Evolutionary conservation across 2,329 filamentous ascomycete species (phyloP).

Genomic region (Exophiala mesophila): DNA sequence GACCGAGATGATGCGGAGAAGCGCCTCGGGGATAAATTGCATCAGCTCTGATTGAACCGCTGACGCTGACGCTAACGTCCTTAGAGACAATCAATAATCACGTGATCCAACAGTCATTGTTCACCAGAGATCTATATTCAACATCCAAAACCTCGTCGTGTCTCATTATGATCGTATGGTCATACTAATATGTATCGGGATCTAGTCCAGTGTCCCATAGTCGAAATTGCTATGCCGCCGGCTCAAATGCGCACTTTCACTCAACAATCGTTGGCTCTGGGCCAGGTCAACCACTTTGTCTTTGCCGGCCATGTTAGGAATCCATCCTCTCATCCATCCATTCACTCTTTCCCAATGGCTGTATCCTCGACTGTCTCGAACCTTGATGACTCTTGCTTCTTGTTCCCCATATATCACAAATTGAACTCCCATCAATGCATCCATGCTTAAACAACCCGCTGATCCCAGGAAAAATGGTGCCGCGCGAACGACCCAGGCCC

Average conservation of each 20-base stretch:
- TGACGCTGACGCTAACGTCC: too few species aligned
- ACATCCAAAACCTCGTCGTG: too few species aligned
- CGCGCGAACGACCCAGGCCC: conserved; percentile 54
- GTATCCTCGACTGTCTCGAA: conserved; percentile 41
- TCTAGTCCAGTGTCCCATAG: conserved; percentile 17
- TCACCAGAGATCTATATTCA: too few species aligned
- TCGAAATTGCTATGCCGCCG: conserved; percentile 16
- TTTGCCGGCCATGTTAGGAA: conserved; percentile 48
- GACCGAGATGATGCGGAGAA: conserved; percentile 7
- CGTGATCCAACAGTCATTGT: too few species aligned
- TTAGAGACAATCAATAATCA: too few species aligned
- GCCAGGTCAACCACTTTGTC: conserved; percentile 28
- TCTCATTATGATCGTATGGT: too few species aligned
- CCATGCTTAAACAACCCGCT: conserved; percentile 58
- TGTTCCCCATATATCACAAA: conserved; percentile 56
- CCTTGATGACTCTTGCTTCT: conserved; percentile 42
- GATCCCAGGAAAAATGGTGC: conserved; percentile 63
- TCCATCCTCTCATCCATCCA: conserved; percentile 64
- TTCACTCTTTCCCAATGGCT: conserved; percentile 53
- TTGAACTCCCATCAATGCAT: conserved; percentile 59
- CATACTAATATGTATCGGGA: too few species aligned
- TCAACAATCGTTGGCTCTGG: conserved; percentile 25
- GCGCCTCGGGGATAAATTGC: neutral
- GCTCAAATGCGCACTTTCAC: conserved; percentile 22
- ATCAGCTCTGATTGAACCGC: too few species aligned